These are phyloP conservation scores for Prosopis cineraria DNA, from an alignment of 306 rosid genomes.

Conservation along the genomic window DNA sequence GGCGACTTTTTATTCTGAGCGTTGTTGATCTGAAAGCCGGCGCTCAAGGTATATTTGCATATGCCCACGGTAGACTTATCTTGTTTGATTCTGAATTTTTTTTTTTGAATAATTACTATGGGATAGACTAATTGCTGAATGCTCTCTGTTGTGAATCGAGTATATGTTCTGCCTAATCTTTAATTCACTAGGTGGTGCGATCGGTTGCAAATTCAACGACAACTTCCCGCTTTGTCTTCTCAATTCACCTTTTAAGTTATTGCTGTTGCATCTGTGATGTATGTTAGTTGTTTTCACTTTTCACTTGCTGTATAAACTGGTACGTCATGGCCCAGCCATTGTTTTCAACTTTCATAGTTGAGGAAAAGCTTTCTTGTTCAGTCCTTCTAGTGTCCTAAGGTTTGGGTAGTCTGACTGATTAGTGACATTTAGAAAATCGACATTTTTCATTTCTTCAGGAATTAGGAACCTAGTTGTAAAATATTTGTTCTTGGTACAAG, in stretches of 20 bases:
- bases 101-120: background rate
- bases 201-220: background rate
- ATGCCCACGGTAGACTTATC: background rate
- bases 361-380: background rate
- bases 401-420: background rate
- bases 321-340: background rate
- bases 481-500: background rate
- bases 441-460: background rate
- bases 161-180: background rate
- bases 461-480: background rate
- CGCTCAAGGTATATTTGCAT: constrained; percentile 32
- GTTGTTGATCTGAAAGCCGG: background rate
- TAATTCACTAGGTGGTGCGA: background rate
- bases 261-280: background rate
- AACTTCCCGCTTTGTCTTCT: background rate
- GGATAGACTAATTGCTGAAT: background rate
- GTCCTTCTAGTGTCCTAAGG: background rate
- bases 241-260: background rate
- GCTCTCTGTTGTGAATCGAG: background rate
- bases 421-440: background rate
- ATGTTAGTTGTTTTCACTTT: background rate
- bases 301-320: background rate
- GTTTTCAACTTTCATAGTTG: background rate
- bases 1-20: constrained; percentile 2
- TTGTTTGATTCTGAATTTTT: background rate